Conservation (phyloP, 345 rosid genomes). For the Erucastrum elatum region DNA sequence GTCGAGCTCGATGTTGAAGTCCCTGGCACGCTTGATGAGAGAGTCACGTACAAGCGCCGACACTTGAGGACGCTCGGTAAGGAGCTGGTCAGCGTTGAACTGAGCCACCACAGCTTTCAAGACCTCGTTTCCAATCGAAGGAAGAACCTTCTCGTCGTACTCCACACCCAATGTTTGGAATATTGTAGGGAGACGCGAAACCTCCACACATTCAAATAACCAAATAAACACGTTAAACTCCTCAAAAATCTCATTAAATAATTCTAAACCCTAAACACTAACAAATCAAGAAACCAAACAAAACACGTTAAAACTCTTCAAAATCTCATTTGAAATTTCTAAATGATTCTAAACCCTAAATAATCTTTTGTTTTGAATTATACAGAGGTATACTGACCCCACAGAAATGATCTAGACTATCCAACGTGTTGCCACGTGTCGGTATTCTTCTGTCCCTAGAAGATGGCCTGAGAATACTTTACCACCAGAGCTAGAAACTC, state of each 20-base stretch:
- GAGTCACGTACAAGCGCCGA: slow-evolving; percentile 81
- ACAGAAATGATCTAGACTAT: too few species aligned
- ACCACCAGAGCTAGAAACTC: too few species aligned
- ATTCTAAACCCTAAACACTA: not conserved
- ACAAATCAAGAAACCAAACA: not conserved
- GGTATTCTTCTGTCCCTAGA: too few species aligned
- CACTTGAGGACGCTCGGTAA: slow-evolving; percentile 93
- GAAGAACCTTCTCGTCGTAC: slow-evolving; percentile 94
- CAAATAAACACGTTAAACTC: not conserved
- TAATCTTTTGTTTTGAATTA: too few species aligned
- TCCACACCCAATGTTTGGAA: slow-evolving; percentile 89
- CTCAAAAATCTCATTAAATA: not conserved
- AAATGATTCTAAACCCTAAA: not conserved
- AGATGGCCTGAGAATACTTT: too few species aligned
- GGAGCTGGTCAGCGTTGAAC: slow-evolving; percentile 98
- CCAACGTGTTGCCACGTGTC: too few species aligned
- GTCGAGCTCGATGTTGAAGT: slow-evolving; percentile 87
- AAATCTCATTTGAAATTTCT: not conserved
- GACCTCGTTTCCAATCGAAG: slow-evolving; percentile 96
- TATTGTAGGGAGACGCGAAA: slow-evolving; percentile 63
- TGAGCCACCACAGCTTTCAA: slow-evolving; percentile 93
- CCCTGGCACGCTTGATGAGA: slow-evolving; percentile 74
- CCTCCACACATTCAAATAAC: slow-evolving; percentile 40
- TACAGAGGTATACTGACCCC: too few species aligned
- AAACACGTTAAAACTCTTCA: not conserved